Evolutionary conservation across 108 stramenopile genomes (phyloP).

Genomic region (Nitzschia inconspicua): DNA sequence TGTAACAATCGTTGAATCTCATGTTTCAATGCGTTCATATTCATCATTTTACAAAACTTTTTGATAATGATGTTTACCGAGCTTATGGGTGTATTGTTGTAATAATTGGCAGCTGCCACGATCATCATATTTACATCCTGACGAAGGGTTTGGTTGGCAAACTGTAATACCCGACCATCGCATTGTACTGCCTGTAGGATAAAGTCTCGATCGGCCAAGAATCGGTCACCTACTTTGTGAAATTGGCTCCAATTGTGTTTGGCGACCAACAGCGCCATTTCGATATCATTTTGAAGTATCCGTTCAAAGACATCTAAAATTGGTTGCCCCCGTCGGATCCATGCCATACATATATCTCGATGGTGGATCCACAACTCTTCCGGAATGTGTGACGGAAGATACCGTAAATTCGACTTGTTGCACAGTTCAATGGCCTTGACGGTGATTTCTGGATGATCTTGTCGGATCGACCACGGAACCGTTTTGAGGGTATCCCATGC

Average conservation of each 20-base stretch:
- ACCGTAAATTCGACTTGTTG: background rate
- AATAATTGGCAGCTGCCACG: constrained; percentile 19
- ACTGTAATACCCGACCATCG: constrained; percentile 24
- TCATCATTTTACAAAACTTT: no score
- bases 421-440: constrained; percentile 12
- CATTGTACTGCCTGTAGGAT: constrained; percentile 19
- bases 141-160: background rate
- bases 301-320: constrained; percentile 18
- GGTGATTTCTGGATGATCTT: constrained; percentile 23
- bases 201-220: constrained; percentile 18
- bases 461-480: background rate
- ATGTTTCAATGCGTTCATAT: constrained; percentile 6
- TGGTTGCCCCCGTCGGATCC: constrained; percentile 20
- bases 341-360: constrained; percentile 27
- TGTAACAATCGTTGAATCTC: constrained; percentile 10
- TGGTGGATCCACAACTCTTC: constrained; percentile 18
- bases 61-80: no score
- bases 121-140: constrained; percentile 15
- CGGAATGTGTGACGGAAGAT: constrained; percentile 16
- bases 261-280: constrained; percentile 29
- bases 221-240: constrained; percentile 17
- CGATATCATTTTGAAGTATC: constrained; percentile 2
- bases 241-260: constrained; percentile 26
- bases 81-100: background rate
- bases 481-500: constrained; percentile 18